Evolutionary conservation across 176 grass and related monocot genomes (phyloP).

Genomic region (Carex littledalei): DNA sequence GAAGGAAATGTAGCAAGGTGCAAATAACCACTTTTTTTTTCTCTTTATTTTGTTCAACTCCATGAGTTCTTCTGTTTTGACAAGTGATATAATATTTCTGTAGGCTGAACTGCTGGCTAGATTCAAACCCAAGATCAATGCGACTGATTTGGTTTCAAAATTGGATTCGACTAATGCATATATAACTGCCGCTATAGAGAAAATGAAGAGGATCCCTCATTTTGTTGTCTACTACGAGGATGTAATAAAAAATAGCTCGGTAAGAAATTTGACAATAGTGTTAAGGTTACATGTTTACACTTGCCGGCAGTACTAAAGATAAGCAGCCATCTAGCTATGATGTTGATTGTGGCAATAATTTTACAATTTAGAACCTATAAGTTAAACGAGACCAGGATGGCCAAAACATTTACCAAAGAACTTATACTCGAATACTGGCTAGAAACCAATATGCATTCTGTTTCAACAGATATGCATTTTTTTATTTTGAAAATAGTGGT

Average conservation of each 20-base stretch:
- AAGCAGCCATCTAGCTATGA: neutral
- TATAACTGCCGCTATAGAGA: slow-evolving; percentile 40
- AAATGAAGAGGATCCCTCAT: slow-evolving; percentile 49
- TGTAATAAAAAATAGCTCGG: slow-evolving; percentile 56
- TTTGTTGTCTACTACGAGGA: slow-evolving; percentile 73
- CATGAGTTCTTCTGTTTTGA: neutral
- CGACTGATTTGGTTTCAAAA: slow-evolving; percentile 37
- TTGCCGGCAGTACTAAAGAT: neutral
- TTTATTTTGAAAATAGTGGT: too few species aligned
- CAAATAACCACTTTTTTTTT: neutral
- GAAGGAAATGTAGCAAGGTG: neutral
- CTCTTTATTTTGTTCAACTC: neutral
- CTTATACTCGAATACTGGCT: neutral
- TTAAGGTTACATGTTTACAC: neutral
- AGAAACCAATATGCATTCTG: neutral
- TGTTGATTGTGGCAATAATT: neutral
- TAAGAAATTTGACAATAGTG: slow-evolving; percentile 30
- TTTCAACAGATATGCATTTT: neutral
- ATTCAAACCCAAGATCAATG: slow-evolving; percentile 74
- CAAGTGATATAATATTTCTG: neutral
- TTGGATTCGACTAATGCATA: slow-evolving; percentile 43
- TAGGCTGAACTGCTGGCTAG: slow-evolving; percentile 67
- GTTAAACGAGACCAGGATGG: neutral
- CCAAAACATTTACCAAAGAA: neutral
- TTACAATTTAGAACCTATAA: neutral